Evolutionary conservation across 306 rosid species (phyloP), one percentile per base, ranked within the genome.

Genomic region (Medicago arabica): DNA sequence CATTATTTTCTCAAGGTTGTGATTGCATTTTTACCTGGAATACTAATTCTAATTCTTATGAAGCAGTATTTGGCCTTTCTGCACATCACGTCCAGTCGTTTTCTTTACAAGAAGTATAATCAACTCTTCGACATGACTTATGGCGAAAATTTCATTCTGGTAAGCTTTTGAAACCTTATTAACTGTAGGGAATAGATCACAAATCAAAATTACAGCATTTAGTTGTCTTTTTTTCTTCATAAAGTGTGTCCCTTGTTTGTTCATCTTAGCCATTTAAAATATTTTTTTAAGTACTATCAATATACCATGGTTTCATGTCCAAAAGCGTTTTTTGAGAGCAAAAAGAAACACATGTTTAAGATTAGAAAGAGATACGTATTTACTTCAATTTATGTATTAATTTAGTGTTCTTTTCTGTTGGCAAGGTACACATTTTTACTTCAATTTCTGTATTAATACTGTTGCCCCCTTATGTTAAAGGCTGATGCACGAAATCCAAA

Each of bases 61-160:
- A 88, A 92, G 85, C 96, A 92, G 85, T 89, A 97, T 78, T 80
- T 82, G 54, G 82, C 81, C 89, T 93, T 95, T 88, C 82, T 95
- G 53, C 84, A 79, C 58, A 76, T 90, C 71, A 90, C 97, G 55
- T 82, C 92, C 51, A 86, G 78, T 84, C 93, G 97, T 71, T 92
- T 92, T 81, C 90, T 90, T 51, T 86, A 87, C 88, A 92, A 95
- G 78, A 95, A 92, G 89, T 89, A 89, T 78, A 86, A 90, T 34
- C 97, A 95, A 81, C 97, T 95, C 65, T 86, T 73, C 86, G 99
- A 95, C 82, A 90, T 92, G 97, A 97, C 87, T 57, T 78, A 90
- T 84, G 97, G 97, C 1, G 97, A 95, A 84, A 95, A 95, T 71
- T 95, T 95, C 84, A 90, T 95, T 64, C 60, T 95, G 97, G 99